Evolutionary conservation across 495 filamentous ascomycete species (phyloP).

Genomic region (Neurospora sp.): DNA sequence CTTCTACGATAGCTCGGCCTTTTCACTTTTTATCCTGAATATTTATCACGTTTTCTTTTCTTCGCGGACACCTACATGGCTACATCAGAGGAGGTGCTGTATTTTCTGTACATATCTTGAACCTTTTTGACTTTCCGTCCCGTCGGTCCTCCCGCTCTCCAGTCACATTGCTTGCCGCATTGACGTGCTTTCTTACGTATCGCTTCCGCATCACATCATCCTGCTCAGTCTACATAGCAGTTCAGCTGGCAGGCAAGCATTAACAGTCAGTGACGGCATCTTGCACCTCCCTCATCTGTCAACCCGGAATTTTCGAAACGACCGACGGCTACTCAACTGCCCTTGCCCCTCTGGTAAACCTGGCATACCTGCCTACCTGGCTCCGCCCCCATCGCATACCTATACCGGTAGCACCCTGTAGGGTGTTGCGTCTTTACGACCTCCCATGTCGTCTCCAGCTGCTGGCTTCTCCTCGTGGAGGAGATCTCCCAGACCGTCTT

Average conservation of each 20-base stretch:
- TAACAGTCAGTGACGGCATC: background rate
- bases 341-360: background rate
- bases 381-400: background rate
- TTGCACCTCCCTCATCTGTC: background rate
- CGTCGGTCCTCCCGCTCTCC: background rate
- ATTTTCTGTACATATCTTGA: background rate
- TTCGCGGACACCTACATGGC: background rate
- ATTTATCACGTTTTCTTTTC: background rate
- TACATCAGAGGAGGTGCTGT: background rate
- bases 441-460: conserved; percentile 24
- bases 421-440: background rate
- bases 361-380: background rate
- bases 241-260: background rate
- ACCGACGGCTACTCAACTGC: background rate
- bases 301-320: background rate
- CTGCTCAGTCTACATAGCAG: background rate
- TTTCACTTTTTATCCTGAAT: background rate
- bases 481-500: conserved; percentile 21
- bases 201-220: background rate
- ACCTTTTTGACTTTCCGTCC: background rate
- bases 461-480: conserved; percentile 29
- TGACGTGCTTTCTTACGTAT: background rate
- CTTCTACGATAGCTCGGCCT: background rate
- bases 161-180: background rate
- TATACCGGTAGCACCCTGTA: background rate